Conservation (phyloP, 164 flowering plant genomes). For the Santalum album region DNA sequence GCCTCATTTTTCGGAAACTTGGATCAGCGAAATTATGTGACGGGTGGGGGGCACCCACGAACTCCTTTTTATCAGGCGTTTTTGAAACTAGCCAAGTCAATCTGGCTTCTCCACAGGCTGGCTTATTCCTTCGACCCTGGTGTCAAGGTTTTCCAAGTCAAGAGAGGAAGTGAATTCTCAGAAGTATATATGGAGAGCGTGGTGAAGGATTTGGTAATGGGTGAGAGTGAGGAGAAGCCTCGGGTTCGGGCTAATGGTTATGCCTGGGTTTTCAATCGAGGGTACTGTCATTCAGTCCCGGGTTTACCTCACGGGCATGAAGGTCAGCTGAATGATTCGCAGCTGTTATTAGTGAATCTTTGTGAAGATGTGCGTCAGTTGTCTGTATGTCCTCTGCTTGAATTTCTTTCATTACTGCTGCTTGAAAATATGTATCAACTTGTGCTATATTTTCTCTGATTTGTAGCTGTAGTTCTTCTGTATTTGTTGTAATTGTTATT, state of each 20-base stretch:
- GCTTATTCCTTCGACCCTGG: constrained; percentile 74
- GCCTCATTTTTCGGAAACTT: constrained; percentile 83
- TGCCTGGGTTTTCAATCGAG: constrained; percentile 86
- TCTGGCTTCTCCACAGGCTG: constrained; percentile 84
- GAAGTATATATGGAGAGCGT: constrained; percentile 92
- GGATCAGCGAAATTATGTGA: constrained; percentile 73
- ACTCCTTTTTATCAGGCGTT: constrained; percentile 94
- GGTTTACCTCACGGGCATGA: constrained; percentile 76
- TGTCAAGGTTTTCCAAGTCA: constrained; percentile 72
- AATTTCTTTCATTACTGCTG: neutral
- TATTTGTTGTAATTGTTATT: neutral
- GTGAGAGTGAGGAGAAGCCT: constrained; percentile 44
- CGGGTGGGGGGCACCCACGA: constrained; percentile 89
- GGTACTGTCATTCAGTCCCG: constrained; percentile 66
- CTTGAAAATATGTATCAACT: neutral
- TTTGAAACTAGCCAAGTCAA: constrained; percentile 73
- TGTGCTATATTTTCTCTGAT: too few relatives aligned
- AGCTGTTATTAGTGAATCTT: neutral
- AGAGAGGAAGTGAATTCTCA: constrained; percentile 71
- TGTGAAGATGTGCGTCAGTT: constrained; percentile 5
- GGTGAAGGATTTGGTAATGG: constrained; percentile 48
- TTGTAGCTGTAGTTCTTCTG: too few relatives aligned
- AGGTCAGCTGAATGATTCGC: constrained; percentile 47
- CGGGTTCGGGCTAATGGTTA: constrained; percentile 84
- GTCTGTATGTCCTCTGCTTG: constrained; percentile 13